Percentiles rank a stretch among this genome's conserved stretches.
phyloP scores from a whole-genome alignment of 306 rosid species.

The apple (Malus domestica) region DNA sequence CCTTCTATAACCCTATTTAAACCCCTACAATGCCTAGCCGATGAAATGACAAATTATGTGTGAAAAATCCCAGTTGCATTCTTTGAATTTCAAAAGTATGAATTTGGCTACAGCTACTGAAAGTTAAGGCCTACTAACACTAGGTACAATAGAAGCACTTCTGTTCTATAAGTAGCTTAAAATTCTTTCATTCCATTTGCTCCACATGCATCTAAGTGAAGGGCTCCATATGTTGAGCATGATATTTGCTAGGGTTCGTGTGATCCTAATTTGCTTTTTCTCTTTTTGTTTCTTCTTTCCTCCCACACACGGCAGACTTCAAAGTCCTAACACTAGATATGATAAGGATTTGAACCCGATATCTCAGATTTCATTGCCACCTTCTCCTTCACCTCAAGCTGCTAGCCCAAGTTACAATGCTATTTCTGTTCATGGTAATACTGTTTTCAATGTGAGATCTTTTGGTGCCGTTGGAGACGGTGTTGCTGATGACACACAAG shows the following conservation, averaged over 20 bases:
- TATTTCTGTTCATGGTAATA: not conserved
- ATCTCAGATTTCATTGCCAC: slow-evolving; percentile 24
- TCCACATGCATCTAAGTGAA: not conserved
- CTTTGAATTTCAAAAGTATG: slow-evolving; percentile 23
- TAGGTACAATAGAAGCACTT: not conserved
- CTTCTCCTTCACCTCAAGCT: slow-evolving; percentile 19
- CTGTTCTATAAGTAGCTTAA: slow-evolving; percentile 12
- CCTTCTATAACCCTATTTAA: slow-evolving; percentile 1
- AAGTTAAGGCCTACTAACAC: not conserved
- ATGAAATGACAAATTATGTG: slow-evolving; percentile 16
- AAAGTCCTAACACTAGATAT: not conserved
- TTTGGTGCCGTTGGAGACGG: slow-evolving; percentile 70
- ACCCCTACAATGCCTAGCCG: slow-evolving; percentile 26
- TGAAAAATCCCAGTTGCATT: slow-evolving; percentile 10
- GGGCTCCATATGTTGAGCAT: not conserved
- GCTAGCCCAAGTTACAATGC: slow-evolving; percentile 5
- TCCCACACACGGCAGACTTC: slow-evolving; percentile 5
- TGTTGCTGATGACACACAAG: slow-evolving; percentile 43
- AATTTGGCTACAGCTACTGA: slow-evolving; percentile 5
- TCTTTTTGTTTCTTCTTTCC: slow-evolving; percentile 8
- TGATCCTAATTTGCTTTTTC: not conserved
- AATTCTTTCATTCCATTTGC: not conserved
- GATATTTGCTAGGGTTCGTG: not conserved
- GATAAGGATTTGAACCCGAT: not conserved
- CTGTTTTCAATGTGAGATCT: slow-evolving; percentile 28